Evolutionary conservation across 192 early-diverging fungal genomes (phyloP).

Genomic region (Dimargaris verticillata): DNA sequence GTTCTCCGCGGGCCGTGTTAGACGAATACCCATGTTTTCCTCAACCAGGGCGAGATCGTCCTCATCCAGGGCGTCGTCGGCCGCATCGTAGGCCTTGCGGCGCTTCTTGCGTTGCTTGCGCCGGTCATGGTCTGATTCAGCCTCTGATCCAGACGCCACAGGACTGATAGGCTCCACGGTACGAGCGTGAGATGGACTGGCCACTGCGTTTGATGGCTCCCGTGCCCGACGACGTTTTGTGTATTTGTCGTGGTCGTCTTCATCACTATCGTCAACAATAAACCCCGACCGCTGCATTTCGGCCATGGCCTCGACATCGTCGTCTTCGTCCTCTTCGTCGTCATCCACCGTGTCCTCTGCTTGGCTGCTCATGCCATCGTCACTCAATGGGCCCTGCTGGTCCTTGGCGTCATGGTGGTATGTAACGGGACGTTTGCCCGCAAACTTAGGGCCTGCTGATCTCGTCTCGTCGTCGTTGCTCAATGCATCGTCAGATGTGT

Average conservation of each 20-base stretch:
- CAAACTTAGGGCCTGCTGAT: neutral
- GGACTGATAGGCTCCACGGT: neutral
- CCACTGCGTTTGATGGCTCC: conserved; percentile 1
- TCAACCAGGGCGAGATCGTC: conserved; percentile 86
- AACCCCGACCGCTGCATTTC: conserved; percentile 45
- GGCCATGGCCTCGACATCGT: conserved; percentile 45
- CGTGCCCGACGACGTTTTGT: conserved; percentile 18
- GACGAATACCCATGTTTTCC: conserved; percentile 64
- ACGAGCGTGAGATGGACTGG: neutral
- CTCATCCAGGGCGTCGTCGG: conserved; percentile 68
- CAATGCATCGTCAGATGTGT: neutral
- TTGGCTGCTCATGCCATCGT: conserved; percentile 34
- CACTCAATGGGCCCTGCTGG: conserved; percentile 2
- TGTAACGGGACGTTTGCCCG: conserved; percentile 4
- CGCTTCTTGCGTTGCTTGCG: conserved; percentile 9
- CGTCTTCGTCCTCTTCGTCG: conserved; percentile 39
- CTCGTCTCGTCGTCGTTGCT: neutral
- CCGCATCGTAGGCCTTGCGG: conserved; percentile 5
- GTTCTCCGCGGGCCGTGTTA: conserved; percentile 26
- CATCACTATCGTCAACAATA: conserved; percentile 47
- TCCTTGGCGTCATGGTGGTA: neutral
- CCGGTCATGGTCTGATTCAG: conserved; percentile 3
- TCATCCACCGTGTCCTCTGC: conserved; percentile 34
- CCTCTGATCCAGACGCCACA: conserved; percentile 3
- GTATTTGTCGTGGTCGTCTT: conserved; percentile 33